phyloP scores from a whole-genome alignment of 2,329 filamentous ascomycete genomes.

The Fusarium papillatum region DNA sequence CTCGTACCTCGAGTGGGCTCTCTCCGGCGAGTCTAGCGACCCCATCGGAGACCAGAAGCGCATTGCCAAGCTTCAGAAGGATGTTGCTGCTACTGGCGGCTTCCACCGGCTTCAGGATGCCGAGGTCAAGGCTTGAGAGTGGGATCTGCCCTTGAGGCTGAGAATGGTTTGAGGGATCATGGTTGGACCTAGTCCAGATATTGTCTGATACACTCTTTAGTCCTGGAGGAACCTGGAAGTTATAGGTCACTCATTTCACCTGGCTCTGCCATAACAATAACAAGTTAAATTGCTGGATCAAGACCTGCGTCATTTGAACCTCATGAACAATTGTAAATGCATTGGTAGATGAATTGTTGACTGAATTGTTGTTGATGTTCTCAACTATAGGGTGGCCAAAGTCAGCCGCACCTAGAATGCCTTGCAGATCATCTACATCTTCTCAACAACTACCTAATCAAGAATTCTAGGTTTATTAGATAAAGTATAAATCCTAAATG shows the following conservation, averaged over 20 bases:
- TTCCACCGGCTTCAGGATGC: conserved; percentile 64
- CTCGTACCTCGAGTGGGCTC: conserved; percentile 74
- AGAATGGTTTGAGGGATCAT: background rate
- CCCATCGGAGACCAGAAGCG: conserved; percentile 81
- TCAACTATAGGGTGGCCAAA: background rate
- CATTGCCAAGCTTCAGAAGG: conserved; percentile 78
- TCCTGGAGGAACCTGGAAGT: conserved; percentile 13
- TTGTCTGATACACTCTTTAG: conserved; percentile 22
- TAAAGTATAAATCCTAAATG: background rate
- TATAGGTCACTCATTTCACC: conserved; percentile 24
- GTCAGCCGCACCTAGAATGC: background rate
- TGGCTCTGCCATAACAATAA: conserved; percentile 12
- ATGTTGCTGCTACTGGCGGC: conserved; percentile 74
- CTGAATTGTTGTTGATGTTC: background rate
- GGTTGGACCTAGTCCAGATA: conserved; percentile 17
- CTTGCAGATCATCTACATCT: background rate
- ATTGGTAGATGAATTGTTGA: no score
- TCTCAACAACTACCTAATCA: background rate
- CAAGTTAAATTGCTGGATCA: conserved; percentile 11
- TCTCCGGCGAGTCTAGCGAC: conserved; percentile 75
- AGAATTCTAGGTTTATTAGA: background rate
- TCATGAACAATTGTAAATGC: background rate
- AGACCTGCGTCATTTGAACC: background rate
- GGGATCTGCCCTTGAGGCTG: background rate
- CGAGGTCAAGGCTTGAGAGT: conserved; percentile 29